Conservation (phyloP, 208 protist genomes). For the Blechomonas ayalai region DNA sequence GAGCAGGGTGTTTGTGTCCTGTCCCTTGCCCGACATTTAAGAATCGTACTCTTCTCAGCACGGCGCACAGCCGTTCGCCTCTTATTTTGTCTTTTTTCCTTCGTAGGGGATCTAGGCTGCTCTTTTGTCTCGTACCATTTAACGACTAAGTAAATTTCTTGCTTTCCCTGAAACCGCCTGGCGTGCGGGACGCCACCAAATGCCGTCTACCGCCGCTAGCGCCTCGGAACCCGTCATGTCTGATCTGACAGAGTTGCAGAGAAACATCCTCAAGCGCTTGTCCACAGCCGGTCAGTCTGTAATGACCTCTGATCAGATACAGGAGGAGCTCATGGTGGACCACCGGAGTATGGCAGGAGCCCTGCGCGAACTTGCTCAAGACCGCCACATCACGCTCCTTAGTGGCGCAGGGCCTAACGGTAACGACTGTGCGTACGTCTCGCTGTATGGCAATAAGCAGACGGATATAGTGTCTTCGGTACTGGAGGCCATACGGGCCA, state of each 20-base stretch:
- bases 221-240: conserved; percentile 10
- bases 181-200: too few relatives aligned
- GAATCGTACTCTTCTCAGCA: too few relatives aligned
- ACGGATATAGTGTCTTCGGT: conserved; percentile 53
- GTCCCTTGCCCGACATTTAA: too few relatives aligned
- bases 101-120: too few relatives aligned
- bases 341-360: conserved; percentile 22
- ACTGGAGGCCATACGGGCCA: conserved; percentile 51
- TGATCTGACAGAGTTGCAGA: conserved; percentile 3
- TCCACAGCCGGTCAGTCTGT: conserved; percentile 30
- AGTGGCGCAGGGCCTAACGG: conserved; percentile 22
- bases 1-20: too few relatives aligned
- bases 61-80: too few relatives aligned
- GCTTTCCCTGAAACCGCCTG: too few relatives aligned
- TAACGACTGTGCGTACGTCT: conserved; percentile 39
- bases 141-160: too few relatives aligned
- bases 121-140: too few relatives aligned
- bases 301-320: conserved; percentile 30
- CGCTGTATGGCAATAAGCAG: conserved; percentile 41
- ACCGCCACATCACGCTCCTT: conserved; percentile 32
- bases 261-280: conserved; percentile 22
- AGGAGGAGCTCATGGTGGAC: conserved; percentile 31
- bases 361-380: conserved; percentile 48
- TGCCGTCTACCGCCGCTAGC: too few relatives aligned
- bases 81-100: conserved; percentile 3